Percentiles rank a stretch among this genome's conserved stretches.
Conservation (phyloP, 768 basidiomycete species). For the Leucosporidium creatinivorum region DNA sequence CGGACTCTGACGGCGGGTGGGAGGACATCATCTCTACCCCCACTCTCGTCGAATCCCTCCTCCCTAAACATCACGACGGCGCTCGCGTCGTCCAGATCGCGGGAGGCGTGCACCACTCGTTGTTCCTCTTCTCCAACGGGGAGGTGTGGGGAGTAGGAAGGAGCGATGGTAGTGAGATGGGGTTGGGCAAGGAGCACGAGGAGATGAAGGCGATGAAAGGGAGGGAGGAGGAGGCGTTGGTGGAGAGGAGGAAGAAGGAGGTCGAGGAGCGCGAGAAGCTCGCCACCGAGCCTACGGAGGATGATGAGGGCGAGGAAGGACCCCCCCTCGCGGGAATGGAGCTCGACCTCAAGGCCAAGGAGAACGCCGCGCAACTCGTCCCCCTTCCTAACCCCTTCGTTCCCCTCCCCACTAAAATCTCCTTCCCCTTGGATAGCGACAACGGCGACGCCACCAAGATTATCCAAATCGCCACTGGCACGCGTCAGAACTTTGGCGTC, state of each 20-base stretch:
- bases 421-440: constrained; percentile 44
- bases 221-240: constrained; percentile 37
- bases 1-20: constrained; percentile 41
- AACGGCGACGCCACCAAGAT: constrained; percentile 41
- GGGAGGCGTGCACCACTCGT: constrained; percentile 79
- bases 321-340: constrained; percentile 10
- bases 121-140: constrained; percentile 78
- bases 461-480: constrained; percentile 43
- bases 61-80: constrained; percentile 41
- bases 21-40: constrained; percentile 52
- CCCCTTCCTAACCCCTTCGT: constrained; percentile 41
- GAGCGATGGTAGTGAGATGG: constrained; percentile 74
- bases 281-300: constrained; percentile 1
- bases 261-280: constrained; percentile 6
- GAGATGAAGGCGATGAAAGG: constrained; percentile 35
- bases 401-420: constrained; percentile 40
- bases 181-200: constrained; percentile 49
- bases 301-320: constrained; percentile 21
- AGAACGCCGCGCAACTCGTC: constrained; percentile 34
- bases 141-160: constrained; percentile 82
- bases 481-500: constrained; percentile 45
- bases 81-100: constrained; percentile 54
- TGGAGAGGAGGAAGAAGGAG: constrained; percentile 22
- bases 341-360: constrained; percentile 33
- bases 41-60: constrained; percentile 40